Evolutionary conservation across 2,329 filamentous ascomycete genomes (phyloP).

Genomic region (Trichophyton mentagrophytes): DNA sequence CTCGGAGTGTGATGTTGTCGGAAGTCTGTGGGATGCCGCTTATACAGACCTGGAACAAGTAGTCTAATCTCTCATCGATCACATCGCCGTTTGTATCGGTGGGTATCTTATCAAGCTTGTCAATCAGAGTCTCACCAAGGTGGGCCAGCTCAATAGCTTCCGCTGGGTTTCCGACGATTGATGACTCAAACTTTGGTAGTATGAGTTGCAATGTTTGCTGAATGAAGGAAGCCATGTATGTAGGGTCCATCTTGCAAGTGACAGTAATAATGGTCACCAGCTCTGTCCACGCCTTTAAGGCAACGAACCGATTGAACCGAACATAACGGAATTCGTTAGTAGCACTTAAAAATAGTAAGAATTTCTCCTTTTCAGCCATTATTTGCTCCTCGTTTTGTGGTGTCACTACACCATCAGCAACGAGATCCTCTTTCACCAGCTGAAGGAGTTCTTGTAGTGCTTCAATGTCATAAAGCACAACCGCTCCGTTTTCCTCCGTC

Average conservation of each 20-base stretch:
- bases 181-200: constrained; percentile 71
- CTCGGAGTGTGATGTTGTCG: constrained; percentile 57
- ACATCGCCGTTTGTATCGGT: constrained; percentile 44
- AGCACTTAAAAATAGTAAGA: constrained; percentile 29
- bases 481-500: constrained; percentile 40
- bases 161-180: constrained; percentile 53
- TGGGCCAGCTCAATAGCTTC: constrained; percentile 66
- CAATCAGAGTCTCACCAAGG: constrained; percentile 55
- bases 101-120: constrained; percentile 27
- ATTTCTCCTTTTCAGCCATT: constrained; percentile 25
- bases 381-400: constrained; percentile 32
- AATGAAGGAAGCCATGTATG: constrained; percentile 62
- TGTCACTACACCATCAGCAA: constrained; percentile 33
- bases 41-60: constrained; percentile 79
- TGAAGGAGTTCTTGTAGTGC: constrained; percentile 60
- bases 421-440: constrained; percentile 35
- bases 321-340: constrained; percentile 30
- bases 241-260: constrained; percentile 63
- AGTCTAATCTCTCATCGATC: constrained; percentile 76
- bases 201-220: constrained; percentile 78
- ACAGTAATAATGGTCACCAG: constrained; percentile 73
- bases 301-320: constrained; percentile 43
- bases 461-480: constrained; percentile 52
- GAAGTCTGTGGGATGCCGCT: constrained; percentile 64
- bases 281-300: constrained; percentile 73